Percentiles rank a stretch among this genome's conserved stretches.
Conservation (phyloP, 163 green algal species). For the Scenedesmus sp. region DNA sequence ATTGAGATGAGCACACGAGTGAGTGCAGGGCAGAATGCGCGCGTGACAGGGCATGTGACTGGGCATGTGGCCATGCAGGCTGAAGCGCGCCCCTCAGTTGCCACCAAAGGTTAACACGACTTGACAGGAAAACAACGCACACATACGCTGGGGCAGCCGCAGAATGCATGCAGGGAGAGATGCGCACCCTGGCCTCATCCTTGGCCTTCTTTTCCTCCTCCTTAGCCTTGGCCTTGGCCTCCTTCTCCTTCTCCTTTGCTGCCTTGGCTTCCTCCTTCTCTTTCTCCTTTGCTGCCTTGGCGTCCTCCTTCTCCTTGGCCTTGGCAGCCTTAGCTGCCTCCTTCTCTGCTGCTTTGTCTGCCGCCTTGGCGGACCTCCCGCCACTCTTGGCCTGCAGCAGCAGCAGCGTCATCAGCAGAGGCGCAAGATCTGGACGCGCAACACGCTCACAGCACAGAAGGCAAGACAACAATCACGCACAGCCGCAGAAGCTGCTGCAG, state of each 20-base stretch:
- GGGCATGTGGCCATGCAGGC: too few relatives aligned
- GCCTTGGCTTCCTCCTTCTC: slow-evolving; percentile 13
- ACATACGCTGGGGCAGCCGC: too few relatives aligned
- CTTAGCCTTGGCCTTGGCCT: slow-evolving; percentile 29
- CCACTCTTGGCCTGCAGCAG: slow-evolving; percentile 1
- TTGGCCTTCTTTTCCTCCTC: background rate
- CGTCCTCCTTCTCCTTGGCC: slow-evolving; percentile 27
- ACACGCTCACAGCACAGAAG: too few relatives aligned
- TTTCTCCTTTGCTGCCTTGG: slow-evolving; percentile 19
- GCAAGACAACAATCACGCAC: too few relatives aligned
- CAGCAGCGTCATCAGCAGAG: background rate
- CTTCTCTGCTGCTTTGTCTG: background rate
- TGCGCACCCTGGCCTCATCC: background rate
- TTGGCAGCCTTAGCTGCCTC: background rate
- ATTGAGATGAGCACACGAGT: background rate
- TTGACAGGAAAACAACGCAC: too few relatives aligned
- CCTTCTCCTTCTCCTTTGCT: slow-evolving; percentile 23
- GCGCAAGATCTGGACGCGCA: too few relatives aligned
- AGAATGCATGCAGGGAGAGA: background rate
- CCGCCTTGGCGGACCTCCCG: background rate
- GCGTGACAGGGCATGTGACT: too few relatives aligned
- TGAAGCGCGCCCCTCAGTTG: too few relatives aligned
- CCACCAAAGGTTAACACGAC: too few relatives aligned
- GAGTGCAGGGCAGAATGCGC: background rate
- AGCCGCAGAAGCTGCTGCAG: too few relatives aligned